Percentiles rank a stretch among this genome's conserved stretches.
phyloP scores from a whole-genome alignment of 176 grass and related monocot genomes.

The Zoysia pacifica region DNA sequence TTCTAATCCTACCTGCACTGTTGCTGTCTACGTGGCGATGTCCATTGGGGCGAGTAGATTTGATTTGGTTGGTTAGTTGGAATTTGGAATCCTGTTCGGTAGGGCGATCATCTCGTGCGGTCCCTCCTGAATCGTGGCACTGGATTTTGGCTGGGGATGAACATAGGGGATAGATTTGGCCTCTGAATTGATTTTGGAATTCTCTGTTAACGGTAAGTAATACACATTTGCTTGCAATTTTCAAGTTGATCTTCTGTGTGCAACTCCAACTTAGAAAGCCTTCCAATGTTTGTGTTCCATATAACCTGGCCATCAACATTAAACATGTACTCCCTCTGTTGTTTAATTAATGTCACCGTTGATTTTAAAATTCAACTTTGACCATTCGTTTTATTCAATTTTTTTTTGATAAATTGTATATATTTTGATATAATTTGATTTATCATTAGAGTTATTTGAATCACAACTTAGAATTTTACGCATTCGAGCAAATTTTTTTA shows the following conservation, averaged over 20 bases:
- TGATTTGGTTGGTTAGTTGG: conserved; percentile 12
- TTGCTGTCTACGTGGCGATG: not conserved
- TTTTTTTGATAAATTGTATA: too few relatives aligned
- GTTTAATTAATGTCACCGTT: too few relatives aligned
- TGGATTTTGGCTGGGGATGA: not conserved
- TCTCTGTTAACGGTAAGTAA: not conserved
- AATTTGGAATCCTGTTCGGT: not conserved
- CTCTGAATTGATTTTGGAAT: not conserved
- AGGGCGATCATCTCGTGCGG: not conserved
- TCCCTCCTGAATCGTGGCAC: not conserved
- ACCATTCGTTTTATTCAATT: too few relatives aligned
- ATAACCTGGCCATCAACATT: not conserved
- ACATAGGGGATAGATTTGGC: not conserved
- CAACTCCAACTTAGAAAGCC: not conserved
- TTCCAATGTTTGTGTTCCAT: not conserved
- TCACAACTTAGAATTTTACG: too few relatives aligned
- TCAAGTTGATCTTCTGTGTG: not conserved
- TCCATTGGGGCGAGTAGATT: not conserved
- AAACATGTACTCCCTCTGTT: too few relatives aligned
- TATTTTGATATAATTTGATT: too few relatives aligned
- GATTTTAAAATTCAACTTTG: too few relatives aligned
- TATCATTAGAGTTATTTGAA: too few relatives aligned
- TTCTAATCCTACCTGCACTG: not conserved
- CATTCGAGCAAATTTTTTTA: too few relatives aligned
- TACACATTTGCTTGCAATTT: not conserved